These are phyloP conservation scores for Lasiodiplodia gonubiensis DNA, from an alignment of 2,329 filamentous ascomycete genomes.

Conservation along the genomic window DNA sequence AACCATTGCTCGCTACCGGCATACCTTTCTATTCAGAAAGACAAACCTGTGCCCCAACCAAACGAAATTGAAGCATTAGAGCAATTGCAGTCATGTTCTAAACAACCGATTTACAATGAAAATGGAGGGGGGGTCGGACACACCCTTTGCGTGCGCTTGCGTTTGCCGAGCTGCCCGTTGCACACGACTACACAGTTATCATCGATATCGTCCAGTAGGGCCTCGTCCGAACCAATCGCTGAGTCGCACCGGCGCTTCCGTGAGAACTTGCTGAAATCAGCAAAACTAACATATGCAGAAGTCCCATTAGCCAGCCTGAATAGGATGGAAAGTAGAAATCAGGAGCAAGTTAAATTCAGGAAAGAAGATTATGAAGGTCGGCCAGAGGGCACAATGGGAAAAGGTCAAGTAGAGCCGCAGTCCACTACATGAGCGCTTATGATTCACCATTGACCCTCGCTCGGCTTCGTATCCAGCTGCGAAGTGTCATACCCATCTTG, in stretches of 20 bases:
- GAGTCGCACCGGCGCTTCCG: not conserved
- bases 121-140: not conserved
- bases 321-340: not conserved
- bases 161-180: not conserved
- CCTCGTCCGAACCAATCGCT: not conserved
- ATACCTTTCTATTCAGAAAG: not conserved
- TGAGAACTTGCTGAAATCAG: not conserved
- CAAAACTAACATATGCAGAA: not conserved
- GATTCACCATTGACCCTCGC: slow-evolving; percentile 10
- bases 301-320: not conserved
- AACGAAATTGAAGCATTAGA: not conserved
- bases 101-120: not conserved
- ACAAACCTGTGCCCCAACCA: not conserved
- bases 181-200: not conserved
- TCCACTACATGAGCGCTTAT: not conserved
- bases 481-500: slow-evolving; percentile 18
- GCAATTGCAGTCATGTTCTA: not conserved
- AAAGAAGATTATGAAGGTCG: not conserved
- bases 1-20: not conserved
- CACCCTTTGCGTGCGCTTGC: not conserved
- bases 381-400: not conserved
- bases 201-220: not conserved
- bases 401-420: not conserved
- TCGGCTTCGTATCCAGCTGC: slow-evolving; percentile 12
- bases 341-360: not conserved